phyloP scores from a whole-genome alignment of 768 basidiomycete genomes.

The Lactarius indigo region DNA sequence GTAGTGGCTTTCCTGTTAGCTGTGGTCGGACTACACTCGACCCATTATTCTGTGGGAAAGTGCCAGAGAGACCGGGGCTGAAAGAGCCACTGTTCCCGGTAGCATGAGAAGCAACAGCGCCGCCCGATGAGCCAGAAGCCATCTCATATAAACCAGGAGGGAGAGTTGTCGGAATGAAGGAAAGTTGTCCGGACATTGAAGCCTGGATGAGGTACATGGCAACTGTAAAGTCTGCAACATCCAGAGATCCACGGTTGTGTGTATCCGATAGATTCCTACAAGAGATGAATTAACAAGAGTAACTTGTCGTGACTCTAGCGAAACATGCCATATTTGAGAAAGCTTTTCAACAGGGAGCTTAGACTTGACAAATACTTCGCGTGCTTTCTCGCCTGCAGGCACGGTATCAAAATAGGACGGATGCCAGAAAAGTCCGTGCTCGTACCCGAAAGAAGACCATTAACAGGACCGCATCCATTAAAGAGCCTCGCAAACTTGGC shows the following conservation, averaged over 20 bases:
- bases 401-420: background rate
- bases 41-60: constrained; percentile 62
- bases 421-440: background rate
- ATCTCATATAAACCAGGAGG: constrained; percentile 86
- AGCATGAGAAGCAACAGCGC: constrained; percentile 45
- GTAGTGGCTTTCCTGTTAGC: constrained; percentile 36
- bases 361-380: constrained; percentile 88
- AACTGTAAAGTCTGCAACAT: constrained; percentile 87
- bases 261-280: constrained; percentile 92
- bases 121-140: constrained; percentile 40
- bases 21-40: constrained; percentile 33
- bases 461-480: constrained; percentile 60
- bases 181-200: constrained; percentile 75
- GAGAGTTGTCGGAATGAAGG: constrained; percentile 66
- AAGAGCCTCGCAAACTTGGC: constrained; percentile 82
- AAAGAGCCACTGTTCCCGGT: constrained; percentile 59
- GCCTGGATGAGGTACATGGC: constrained; percentile 96
- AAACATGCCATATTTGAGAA: constrained; percentile 82
- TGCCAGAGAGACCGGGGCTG: constrained; percentile 48
- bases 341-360: constrained; percentile 83
- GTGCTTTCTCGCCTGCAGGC: constrained; percentile 73
- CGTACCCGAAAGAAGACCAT: constrained; percentile 76
- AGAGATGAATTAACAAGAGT: constrained; percentile 1
- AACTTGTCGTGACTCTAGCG: background rate
- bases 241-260: constrained; percentile 83